Evolutionary conservation across 805 yeast species (phyloP).

Genomic region (Cyberlindnera subsufficiens): DNA sequence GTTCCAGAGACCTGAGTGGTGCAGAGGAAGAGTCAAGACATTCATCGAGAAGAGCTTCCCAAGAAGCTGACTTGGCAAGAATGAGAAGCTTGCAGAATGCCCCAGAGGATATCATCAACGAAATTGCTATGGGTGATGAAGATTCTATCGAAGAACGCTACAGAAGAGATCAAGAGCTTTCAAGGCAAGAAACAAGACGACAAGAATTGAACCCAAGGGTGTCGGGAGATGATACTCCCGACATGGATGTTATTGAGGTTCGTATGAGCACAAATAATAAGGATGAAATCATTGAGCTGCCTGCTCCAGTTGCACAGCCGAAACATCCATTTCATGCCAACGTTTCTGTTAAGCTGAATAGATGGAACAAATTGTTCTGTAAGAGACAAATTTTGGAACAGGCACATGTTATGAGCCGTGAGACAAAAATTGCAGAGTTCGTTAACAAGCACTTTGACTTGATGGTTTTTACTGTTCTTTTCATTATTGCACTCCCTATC

Average conservation of each 20-base stretch:
- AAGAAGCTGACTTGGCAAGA: constrained; percentile 2
- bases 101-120: constrained; percentile 14
- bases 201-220: too few species aligned
- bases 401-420: constrained; percentile 5
- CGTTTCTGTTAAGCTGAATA: constrained; percentile 3
- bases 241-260: too few species aligned
- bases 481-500: constrained; percentile 52
- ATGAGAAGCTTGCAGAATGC: constrained; percentile 7
- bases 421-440: constrained; percentile 29
- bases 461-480: constrained; percentile 40
- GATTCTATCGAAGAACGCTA: constrained; percentile 17
- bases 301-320: constrained; percentile 16
- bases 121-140: constrained; percentile 22
- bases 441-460: constrained; percentile 48
- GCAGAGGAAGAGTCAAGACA: background rate
- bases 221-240: too few species aligned
- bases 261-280: background rate
- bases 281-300: constrained; percentile 2
- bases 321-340: constrained; percentile 13
- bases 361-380: constrained; percentile 16
- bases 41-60: background rate
- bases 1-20: background rate
- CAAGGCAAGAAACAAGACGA: too few species aligned
- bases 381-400: constrained; percentile 18
- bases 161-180: constrained; percentile 10